Percentiles rank a stretch among this genome's conserved stretches.
These are phyloP conservation scores for Acrocalymma vagum DNA, from an alignment of 2,329 filamentous ascomycete genomes.

Conservation along the genomic window DNA sequence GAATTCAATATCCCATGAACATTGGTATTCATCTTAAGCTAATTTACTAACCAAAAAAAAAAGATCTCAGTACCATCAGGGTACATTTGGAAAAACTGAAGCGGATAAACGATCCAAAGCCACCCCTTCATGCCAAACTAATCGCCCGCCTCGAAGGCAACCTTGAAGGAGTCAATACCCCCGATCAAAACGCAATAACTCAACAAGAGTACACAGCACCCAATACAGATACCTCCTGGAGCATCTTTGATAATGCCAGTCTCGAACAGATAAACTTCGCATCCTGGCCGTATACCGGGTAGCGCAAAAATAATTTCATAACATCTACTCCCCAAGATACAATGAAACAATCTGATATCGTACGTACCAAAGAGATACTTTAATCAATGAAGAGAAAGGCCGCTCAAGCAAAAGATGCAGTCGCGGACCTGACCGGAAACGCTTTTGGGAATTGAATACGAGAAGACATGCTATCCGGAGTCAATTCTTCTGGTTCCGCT, in stretches of 20 bases:
- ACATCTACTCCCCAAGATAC: no score
- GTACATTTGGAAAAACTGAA: slow-evolving; percentile 4
- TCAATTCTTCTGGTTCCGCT: slow-evolving; percentile 3
- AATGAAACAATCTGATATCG: no score
- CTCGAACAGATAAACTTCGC: slow-evolving; percentile 7
- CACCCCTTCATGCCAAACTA: slow-evolving; percentile 1
- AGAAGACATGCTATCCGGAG: slow-evolving; percentile 7
- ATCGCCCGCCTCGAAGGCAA: slow-evolving; percentile 3
- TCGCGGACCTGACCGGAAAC: slow-evolving; percentile 2
- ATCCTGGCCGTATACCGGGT: slow-evolving; percentile 3
- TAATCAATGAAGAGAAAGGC: neutral
- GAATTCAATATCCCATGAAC: no score
- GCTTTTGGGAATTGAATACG: slow-evolving; percentile 1
- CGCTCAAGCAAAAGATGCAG: slow-evolving; percentile 2
- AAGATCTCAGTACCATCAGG: slow-evolving; percentile 5
- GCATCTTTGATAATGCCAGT: slow-evolving; percentile 5
- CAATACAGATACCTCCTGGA: neutral
- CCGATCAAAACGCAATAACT: neutral
- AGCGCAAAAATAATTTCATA: no score
- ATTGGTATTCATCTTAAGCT: neutral
- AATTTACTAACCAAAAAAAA: neutral
- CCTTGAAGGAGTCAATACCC: slow-evolving; percentile 3
- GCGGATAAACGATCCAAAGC: slow-evolving; percentile 6
- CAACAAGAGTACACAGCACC: neutral
- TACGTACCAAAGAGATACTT: no score